These are phyloP conservation scores for Leptomonas pyrrhocoris DNA, from an alignment of 208 protist genomes.

Conservation along the genomic window DNA sequence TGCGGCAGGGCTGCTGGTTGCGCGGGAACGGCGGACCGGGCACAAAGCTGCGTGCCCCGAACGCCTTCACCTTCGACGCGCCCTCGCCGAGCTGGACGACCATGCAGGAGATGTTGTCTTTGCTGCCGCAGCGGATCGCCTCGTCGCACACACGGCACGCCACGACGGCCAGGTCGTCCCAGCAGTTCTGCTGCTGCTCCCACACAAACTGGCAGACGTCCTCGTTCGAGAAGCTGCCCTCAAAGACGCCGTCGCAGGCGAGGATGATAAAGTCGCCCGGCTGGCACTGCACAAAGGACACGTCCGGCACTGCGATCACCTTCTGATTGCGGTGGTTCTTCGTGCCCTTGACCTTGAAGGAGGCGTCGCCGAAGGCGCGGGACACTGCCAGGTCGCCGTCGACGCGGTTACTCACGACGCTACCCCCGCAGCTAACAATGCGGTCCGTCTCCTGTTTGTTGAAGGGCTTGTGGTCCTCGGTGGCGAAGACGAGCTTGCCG, in stretches of 20 bases:
- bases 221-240: slow-evolving; percentile 87
- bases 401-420: slow-evolving; percentile 86
- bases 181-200: slow-evolving; percentile 59
- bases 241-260: slow-evolving; percentile 91
- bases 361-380: slow-evolving; percentile 92
- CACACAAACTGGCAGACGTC: slow-evolving; percentile 82
- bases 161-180: slow-evolving; percentile 75
- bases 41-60: slow-evolving; percentile 67
- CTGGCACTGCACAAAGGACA: slow-evolving; percentile 66
- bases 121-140: slow-evolving; percentile 88
- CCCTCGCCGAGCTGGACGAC: slow-evolving; percentile 77
- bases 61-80: slow-evolving; percentile 49
- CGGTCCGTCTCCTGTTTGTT: slow-evolving; percentile 73
- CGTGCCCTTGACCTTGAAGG: slow-evolving; percentile 83
- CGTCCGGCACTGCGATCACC: slow-evolving; percentile 87
- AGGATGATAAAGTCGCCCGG: slow-evolving; percentile 85
- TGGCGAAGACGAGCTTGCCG: slow-evolving; percentile 72
- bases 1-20: slow-evolving; percentile 73
- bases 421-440: slow-evolving; percentile 88
- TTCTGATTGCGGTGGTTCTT: slow-evolving; percentile 82
- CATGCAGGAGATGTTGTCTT: slow-evolving; percentile 92
- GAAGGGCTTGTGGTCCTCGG: slow-evolving; percentile 92
- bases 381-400: slow-evolving; percentile 94
- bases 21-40: slow-evolving; percentile 78
- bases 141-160: slow-evolving; percentile 86